Evolutionary conservation across 148 eudicot species (phyloP), one percentile per base, ranked within the genome.

Genomic region (Dysphania ambrosioides): DNA sequence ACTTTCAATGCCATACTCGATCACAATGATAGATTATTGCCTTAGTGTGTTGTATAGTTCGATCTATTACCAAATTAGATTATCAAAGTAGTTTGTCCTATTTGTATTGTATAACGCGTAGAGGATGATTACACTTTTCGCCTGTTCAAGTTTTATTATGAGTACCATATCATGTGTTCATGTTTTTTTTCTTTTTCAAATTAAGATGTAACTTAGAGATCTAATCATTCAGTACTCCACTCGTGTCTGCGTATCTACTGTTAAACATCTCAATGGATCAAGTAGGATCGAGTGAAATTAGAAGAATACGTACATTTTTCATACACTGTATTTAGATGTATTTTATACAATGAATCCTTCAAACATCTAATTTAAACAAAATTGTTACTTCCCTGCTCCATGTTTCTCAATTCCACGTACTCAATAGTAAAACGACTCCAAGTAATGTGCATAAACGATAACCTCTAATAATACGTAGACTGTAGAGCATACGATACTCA

Each of bases 81-180:
- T 16, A 63, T 19, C 67, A 63, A 63, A 26, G 41, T 63, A 24
- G 13, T 63, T 61, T 61, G 65, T 61, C 65, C 9, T 61, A 31
- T 16, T 61, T 8, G n/a, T 29, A 60, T 61, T 65, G 15, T 35
- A 65, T 21, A n/a, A 65, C 41, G 29, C n/a, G 26, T 65, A 53
- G 58, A 18, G 6, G 35, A 0, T 23, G 58, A 12, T 47, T 64
- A 64, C 36, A 65, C 68, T 21, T 36, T 65, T 65, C 68, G 36
- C 29, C 68, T 65, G 68, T 65, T 65, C 68, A 36, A 21, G 29
- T 65, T 65, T 63, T 18, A 10, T 16, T 53, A 53, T 19, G 57
- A 53, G 57, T 4, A 15, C n/a, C n/a, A n/a, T 19, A 58, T 24
- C 36, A 63, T 61, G 21, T 59, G 64, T 61, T 63, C 67, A 34